These are phyloP conservation scores for Ascoidea rubescens DNA, from an alignment of 805 yeast species.

Conservation along the genomic window DNA sequence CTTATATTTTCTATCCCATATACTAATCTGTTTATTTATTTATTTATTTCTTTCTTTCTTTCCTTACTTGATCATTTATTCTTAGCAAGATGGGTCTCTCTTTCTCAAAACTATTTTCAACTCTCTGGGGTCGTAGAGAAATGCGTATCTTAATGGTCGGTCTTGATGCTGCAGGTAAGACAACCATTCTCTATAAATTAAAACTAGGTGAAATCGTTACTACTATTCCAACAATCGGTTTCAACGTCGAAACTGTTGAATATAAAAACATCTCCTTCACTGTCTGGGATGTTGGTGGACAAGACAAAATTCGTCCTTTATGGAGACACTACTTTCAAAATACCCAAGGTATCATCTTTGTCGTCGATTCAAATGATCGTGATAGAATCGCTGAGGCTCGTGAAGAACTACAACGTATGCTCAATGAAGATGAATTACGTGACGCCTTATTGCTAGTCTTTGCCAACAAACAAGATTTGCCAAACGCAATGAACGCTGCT, in stretches of 20 bases:
- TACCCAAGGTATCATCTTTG: conserved; percentile 97
- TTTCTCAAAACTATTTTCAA: conserved; percentile 84
- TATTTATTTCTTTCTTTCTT: too few relatives aligned
- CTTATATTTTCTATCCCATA: too few relatives aligned
- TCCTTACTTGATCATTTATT: background rate
- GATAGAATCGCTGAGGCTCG: conserved; percentile 97
- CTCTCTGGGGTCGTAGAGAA: conserved; percentile 94
- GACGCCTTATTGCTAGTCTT: conserved; percentile 90
- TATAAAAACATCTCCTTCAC: conserved; percentile 94
- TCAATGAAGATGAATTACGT: conserved; percentile 95
- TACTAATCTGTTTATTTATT: too few relatives aligned
- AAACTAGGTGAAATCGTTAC: conserved; percentile 94
- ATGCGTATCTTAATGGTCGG: conserved; percentile 98
- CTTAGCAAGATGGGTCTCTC: conserved; percentile 72
- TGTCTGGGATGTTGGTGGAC: conserved; percentile 99
- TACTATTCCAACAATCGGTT: conserved; percentile 93
- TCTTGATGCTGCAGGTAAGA: conserved; percentile 96
- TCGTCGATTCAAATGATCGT: conserved; percentile 95
- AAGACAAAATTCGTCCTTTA: conserved; percentile 94
- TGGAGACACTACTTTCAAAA: conserved; percentile 99
- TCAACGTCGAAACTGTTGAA: conserved; percentile 95
- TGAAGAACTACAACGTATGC: conserved; percentile 96
- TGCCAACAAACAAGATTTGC: conserved; percentile 98
- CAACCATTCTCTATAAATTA: conserved; percentile 89
- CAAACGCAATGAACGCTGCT: conserved; percentile 98